Percentiles rank a stretch among this genome's conserved stretches.
Evolutionary conservation across 1,139 yeast species (phyloP).

Genomic region (Candida tetrigidarum): DNA sequence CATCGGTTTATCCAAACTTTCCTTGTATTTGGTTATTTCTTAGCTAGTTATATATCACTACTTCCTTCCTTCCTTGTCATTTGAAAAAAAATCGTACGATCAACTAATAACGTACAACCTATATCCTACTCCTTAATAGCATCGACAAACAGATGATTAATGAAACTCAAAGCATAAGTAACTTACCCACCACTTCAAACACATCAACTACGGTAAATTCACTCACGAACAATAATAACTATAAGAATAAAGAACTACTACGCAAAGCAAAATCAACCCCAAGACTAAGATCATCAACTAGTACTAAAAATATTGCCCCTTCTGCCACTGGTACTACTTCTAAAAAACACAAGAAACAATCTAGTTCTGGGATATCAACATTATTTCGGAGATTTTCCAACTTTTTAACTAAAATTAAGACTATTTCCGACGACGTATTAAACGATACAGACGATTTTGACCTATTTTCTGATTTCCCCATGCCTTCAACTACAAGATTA

Average conservation of each 20-base stretch:
- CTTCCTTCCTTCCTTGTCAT: too few relatives aligned
- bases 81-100: too few relatives aligned
- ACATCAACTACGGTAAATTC: slow-evolving; percentile 4
- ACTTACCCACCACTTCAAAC: background rate
- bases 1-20: too few relatives aligned
- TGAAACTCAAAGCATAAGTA: slow-evolving; percentile 9
- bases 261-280: slow-evolving; percentile 16
- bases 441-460: slow-evolving; percentile 43
- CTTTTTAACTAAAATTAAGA: slow-evolving; percentile 35
- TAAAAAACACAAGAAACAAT: slow-evolving; percentile 7
- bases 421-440: slow-evolving; percentile 48
- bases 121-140: too few relatives aligned
- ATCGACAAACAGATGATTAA: slow-evolving; percentile 7
- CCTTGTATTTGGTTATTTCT: too few relatives aligned
- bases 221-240: background rate
- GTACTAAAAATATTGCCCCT: slow-evolving; percentile 1
- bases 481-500: slow-evolving; percentile 14
- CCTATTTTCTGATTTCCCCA: slow-evolving; percentile 39
- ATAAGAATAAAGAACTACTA: slow-evolving; percentile 6
- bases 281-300: slow-evolving; percentile 9
- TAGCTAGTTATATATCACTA: too few relatives aligned
- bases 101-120: background rate
- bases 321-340: background rate
- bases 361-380: slow-evolving; percentile 6
- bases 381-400: slow-evolving; percentile 38